phyloP scores from a whole-genome alignment of 768 basidiomycete species.

The Russula virescens region DNA sequence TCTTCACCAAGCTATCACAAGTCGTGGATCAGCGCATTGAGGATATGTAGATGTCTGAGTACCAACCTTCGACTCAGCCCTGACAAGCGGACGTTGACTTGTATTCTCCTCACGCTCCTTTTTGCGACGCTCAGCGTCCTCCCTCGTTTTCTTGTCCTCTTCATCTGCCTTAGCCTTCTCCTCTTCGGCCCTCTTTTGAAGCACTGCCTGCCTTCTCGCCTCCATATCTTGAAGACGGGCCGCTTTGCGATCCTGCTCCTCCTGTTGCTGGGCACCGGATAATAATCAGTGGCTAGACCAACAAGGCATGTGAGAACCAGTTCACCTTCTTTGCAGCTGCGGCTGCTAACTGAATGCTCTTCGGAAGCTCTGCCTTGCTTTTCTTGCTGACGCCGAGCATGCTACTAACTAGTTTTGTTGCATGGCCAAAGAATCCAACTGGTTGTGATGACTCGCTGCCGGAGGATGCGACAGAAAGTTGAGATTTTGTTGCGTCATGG shows the following conservation, averaged over 20 bases:
- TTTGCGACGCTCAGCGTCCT: conserved; percentile 72
- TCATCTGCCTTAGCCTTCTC: conserved; percentile 59
- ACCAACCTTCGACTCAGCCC: conserved; percentile 52
- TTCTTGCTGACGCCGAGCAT: conserved; percentile 66
- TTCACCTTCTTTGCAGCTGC: conserved; percentile 85
- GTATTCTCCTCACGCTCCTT: conserved; percentile 75
- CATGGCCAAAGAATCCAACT: conserved; percentile 61
- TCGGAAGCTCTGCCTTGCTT: conserved; percentile 60
- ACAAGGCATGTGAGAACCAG: conserved; percentile 4
- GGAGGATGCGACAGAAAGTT: conserved; percentile 48
- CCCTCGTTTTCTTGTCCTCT: conserved; percentile 65
- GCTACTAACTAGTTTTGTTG: conserved; percentile 60
- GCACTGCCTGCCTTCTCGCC: conserved; percentile 60
- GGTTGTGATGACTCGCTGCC: conserved; percentile 33
- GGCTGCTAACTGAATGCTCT: conserved; percentile 77
- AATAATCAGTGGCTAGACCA: neutral
- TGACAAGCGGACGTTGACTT: conserved; percentile 59
- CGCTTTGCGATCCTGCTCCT: conserved; percentile 76
- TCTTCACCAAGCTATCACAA: conserved; percentile 46
- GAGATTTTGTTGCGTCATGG: conserved; percentile 38
- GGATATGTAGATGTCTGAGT: neutral
- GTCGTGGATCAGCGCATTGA: neutral
- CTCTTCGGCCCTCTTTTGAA: conserved; percentile 74
- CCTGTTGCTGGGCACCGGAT: conserved; percentile 64
- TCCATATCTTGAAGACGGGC: conserved; percentile 77